Base-by-base conservation (phyloP, 805 yeast species). In the Starmerella roubikii region DNA sequence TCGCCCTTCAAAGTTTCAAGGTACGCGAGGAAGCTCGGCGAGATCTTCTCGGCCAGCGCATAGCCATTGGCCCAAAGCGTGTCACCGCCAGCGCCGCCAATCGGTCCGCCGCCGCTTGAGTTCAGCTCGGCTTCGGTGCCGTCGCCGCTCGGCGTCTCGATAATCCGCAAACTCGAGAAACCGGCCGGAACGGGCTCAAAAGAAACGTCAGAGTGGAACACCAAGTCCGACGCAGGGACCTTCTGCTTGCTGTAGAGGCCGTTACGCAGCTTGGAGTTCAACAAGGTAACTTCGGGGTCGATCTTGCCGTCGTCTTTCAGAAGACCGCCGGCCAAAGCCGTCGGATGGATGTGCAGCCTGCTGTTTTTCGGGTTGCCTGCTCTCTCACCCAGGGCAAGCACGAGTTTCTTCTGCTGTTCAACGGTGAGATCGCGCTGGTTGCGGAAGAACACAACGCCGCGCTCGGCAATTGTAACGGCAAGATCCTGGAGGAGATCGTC, bases 161-260 rank as follows among this genome's bases (percentile, higher is more conserved):
- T 60, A 47, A 71, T 71, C 11, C 47, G 37, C 48, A 74, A 59
- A 45, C 66, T 69, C 3, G 78, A 71, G 46, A 67, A 59, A 18
- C 72, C 74, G 2, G 78, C 69, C 5, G 78, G 76, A 40, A 69
- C 71, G 33, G 60, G 58, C 57, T 72, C 78, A 48, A 71, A 75
- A 30, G 67, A 67, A 37, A 72, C 60, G 51, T 71, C 76, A 7
- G 74, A 64, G 58, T 71, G 77, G 70, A 71, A 69, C 15, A 52
- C 55, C 18, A 59, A 51, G 30, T 46, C 49, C 10, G 40, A 30
- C 15, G 47, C 49, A 1, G 34, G 24, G 53, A 53, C 32, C 11
- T 32, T 25, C 24, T 44, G 39, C 3, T 16, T 33, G 23, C 28
- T 37, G 40, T 44, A 53, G 16, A 51, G 46, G 32, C 41, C 34